A percentile compares a stretch with the other conserved stretches of the same genome.
Conservation (phyloP, 805 yeast species). For the Cephaloascus fragrans region DNA sequence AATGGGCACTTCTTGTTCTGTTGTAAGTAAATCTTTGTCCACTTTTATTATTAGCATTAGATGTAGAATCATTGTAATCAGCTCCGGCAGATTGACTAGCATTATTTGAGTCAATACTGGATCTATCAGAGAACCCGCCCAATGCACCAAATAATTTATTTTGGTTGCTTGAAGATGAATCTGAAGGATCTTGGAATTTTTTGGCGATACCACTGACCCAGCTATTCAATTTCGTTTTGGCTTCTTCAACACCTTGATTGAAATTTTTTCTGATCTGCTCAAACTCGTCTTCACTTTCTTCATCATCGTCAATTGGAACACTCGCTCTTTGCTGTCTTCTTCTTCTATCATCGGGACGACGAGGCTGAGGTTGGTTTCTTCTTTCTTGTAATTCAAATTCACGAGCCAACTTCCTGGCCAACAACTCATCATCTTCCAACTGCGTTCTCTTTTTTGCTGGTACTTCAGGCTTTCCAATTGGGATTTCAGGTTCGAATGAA, state of each 20-base stretch:
- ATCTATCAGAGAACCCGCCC: slow-evolving; percentile 31
- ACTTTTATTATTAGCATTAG: neutral
- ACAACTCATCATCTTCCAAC: slow-evolving; percentile 62
- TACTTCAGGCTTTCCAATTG: slow-evolving; percentile 12
- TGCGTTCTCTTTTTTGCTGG: slow-evolving; percentile 20
- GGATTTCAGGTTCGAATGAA: slow-evolving; percentile 40
- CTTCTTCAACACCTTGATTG: slow-evolving; percentile 70
- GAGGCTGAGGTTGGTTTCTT: slow-evolving; percentile 12
- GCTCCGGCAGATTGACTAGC: neutral
- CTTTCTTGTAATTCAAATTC: slow-evolving; percentile 40
- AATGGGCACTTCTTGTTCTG: slow-evolving; percentile 12
- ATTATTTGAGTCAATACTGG: slow-evolving; percentile 7
- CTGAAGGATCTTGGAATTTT: slow-evolving; percentile 25
- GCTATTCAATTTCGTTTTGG: slow-evolving; percentile 60
- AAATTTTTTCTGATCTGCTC: slow-evolving; percentile 54
- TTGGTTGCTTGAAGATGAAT: slow-evolving; percentile 8
- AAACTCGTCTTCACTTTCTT: slow-evolving; percentile 10
- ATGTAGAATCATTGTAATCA: neutral
- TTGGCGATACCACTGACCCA: slow-evolving; percentile 70
- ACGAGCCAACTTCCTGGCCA: slow-evolving; percentile 74
- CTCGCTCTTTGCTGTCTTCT: slow-evolving; percentile 5
- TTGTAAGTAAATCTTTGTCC: slow-evolving; percentile 1
- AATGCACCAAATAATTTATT: slow-evolving; percentile 34
- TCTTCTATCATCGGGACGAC: slow-evolving; percentile 8
- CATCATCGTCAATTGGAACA: slow-evolving; percentile 10